Evolutionary conservation across 2,329 filamentous ascomycete genomes (phyloP), one percentile per base, ranked within the genome.

Genomic region (Incumbomyces lentus): DNA sequence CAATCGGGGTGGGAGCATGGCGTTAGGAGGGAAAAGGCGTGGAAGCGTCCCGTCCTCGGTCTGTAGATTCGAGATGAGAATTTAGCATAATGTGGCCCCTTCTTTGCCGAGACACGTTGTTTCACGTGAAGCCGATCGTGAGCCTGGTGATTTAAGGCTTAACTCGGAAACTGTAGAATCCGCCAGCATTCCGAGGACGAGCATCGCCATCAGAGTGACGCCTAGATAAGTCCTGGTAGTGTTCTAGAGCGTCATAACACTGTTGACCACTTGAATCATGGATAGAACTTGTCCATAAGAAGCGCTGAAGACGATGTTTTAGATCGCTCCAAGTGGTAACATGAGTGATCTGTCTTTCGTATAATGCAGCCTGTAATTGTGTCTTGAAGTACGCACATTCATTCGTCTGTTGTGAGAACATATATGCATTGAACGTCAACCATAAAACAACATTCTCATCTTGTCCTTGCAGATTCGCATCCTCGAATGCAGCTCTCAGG

Each of bases 301-400:
- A 40, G 12, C 7, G 14, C 22, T 13, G 38, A 13, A 40, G 16
- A 14, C 19, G 38, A 12, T 8, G n/a, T n/a, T 40, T 40, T 11
- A 40, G 6, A 8, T 29, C 13, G 2, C 14, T 22, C 38, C 38
- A 40, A 12, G 26, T 14, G n/a, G 8, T 14, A 34, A 11, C 6
- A 49, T 44, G 16, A 47, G 50, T 11, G 49, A 34, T 26, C 18
- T 35, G 5, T 49, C 47, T 30, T 49, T 45, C 48, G 48, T 50
- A 33, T 49, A 44, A 2, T 43, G 33, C 13, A 40, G 29, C 35
- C 36, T 37, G 14, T 49, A 49, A 6, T 45, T 32, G 22, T n/a
- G 13, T 37, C 40, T 49, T n/a, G 42, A 44, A 33, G 33, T 22
- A 13, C 48, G 13, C 46, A 48, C 51, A n/a, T n/a, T 40, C 18